Evolutionary conservation across 441 rosid genomes (phyloP).

Genomic region (Corymbia calophylla): DNA sequence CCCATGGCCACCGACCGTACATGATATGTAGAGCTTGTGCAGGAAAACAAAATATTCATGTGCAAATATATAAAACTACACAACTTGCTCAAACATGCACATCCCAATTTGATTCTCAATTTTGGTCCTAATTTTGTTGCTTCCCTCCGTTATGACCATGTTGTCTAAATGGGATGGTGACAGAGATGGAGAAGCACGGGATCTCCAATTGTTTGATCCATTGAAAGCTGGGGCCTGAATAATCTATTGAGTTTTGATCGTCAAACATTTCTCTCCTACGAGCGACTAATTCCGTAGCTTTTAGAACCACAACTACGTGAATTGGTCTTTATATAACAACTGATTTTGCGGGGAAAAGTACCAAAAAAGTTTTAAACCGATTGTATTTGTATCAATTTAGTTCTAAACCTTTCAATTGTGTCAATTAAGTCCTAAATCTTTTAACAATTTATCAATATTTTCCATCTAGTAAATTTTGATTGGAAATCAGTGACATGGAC

Average conservation of each 20-base stretch:
- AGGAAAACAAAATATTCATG: neutral
- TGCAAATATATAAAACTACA: neutral
- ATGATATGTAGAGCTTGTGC: neutral
- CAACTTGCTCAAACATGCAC: neutral
- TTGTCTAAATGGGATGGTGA: neutral
- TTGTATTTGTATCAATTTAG: too few species aligned
- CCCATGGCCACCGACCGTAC: neutral
- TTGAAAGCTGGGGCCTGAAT: neutral
- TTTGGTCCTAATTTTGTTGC: neutral
- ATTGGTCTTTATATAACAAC: neutral
- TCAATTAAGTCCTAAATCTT: too few species aligned
- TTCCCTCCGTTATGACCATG: neutral
- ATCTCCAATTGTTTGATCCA: neutral
- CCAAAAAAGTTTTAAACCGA: too few species aligned
- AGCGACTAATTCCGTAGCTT: neutral
- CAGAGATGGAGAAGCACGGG: neutral
- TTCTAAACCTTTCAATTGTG: too few species aligned
- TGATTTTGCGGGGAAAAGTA: neutral
- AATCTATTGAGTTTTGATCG: neutral
- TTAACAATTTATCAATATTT: too few species aligned
- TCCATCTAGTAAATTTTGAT: too few species aligned
- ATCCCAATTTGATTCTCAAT: neutral
- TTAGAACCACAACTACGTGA: neutral
- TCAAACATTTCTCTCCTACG: neutral
- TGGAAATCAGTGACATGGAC: too few species aligned